A percentile compares a stretch with the other conserved stretches of the same genome.
phyloP scores from a whole-genome alignment of 345 rosid species.

The Leavenworthia alabamica region DNA sequence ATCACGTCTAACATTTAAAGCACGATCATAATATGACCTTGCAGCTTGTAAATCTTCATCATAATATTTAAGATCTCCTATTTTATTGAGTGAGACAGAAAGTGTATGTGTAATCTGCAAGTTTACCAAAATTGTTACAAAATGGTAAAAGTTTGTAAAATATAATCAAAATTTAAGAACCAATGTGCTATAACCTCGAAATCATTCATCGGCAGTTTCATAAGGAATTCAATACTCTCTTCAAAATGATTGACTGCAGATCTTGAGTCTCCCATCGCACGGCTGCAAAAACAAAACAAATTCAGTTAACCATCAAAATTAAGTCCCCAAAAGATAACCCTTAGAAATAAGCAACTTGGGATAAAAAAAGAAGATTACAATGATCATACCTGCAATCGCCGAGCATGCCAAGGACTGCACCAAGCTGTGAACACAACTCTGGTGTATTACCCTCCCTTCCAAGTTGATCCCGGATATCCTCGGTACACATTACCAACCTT shows the following conservation, averaged over 20 bases:
- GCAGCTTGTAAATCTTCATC: slow-evolving; percentile 77
- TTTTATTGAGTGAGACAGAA: slow-evolving; percentile 91
- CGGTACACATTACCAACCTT: slow-evolving; percentile 70
- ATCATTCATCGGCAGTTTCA: slow-evolving; percentile 65
- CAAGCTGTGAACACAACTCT: slow-evolving; percentile 94
- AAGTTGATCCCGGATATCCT: slow-evolving; percentile 74
- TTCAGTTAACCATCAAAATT: background rate
- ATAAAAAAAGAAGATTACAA: background rate
- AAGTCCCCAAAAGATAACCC: background rate
- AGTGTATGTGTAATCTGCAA: slow-evolving; percentile 77
- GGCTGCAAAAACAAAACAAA: slow-evolving; percentile 44
- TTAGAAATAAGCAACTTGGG: background rate
- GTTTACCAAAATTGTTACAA: slow-evolving; percentile 2
- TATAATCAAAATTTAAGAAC: slow-evolving; percentile 1
- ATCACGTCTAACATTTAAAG: slow-evolving; percentile 70
- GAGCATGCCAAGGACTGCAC: slow-evolving; percentile 97
- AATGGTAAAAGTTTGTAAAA: background rate
- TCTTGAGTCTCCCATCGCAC: slow-evolving; percentile 73
- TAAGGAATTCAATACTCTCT: slow-evolving; percentile 82
- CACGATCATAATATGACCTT: slow-evolving; percentile 64
- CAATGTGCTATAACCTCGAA: slow-evolving; percentile 52
- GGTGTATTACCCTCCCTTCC: slow-evolving; percentile 62
- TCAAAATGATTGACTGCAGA: slow-evolving; percentile 73
- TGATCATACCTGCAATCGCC: slow-evolving; percentile 87
- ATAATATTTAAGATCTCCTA: slow-evolving; percentile 94